Percentiles rank a stretch among this genome's conserved stretches.
These are phyloP conservation scores for Amphicarpaea edgeworthii DNA, from an alignment of 306 rosid species.

Conservation along the genomic window DNA sequence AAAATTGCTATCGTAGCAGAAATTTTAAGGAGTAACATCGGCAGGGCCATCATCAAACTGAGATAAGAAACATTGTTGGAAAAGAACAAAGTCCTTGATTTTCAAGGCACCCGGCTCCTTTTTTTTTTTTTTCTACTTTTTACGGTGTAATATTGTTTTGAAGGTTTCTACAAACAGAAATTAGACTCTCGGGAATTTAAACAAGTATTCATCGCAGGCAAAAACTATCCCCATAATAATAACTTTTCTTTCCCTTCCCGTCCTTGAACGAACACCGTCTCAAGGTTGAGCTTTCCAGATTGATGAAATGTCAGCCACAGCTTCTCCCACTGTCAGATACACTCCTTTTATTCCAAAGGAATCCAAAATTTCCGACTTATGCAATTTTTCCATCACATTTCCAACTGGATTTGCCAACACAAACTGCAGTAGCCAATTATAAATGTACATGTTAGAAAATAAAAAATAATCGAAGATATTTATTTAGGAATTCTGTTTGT, in stretches of 20 bases:
- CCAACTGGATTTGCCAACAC: constrained; percentile 89
- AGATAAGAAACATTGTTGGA: constrained; percentile 5
- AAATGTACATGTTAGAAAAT: constrained; percentile 1
- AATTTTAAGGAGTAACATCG: constrained; percentile 14
- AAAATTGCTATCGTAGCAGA: constrained; percentile 26
- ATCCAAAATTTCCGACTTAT: constrained; percentile 61
- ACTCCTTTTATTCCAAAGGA: constrained; percentile 63
- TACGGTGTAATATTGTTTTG: not conserved
- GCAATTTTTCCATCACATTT: constrained; percentile 77
- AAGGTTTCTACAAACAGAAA: constrained; percentile 9
- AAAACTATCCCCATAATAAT: constrained; percentile 39
- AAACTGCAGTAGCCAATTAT: constrained; percentile 56
- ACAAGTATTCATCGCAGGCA: constrained; percentile 25
- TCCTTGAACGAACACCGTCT: constrained; percentile 17
- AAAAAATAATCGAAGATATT: not conserved
- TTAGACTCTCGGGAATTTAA: constrained; percentile 29
- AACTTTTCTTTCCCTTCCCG: not conserved
- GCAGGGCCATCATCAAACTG: constrained; percentile 34
- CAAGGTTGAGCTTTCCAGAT: constrained; percentile 62
- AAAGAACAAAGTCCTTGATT: constrained; percentile 25
- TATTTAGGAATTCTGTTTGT: not conserved
- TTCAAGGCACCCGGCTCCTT: not conserved
- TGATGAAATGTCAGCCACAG: constrained; percentile 68
- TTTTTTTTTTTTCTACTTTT: too few species aligned
- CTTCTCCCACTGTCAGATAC: constrained; percentile 87